A percentile compares a stretch with the other conserved stretches of the same genome.
These are phyloP conservation scores for Phaeosphaeriaceae sp. DNA, from an alignment of 2,329 filamentous ascomycete species.

Conservation along the genomic window DNA sequence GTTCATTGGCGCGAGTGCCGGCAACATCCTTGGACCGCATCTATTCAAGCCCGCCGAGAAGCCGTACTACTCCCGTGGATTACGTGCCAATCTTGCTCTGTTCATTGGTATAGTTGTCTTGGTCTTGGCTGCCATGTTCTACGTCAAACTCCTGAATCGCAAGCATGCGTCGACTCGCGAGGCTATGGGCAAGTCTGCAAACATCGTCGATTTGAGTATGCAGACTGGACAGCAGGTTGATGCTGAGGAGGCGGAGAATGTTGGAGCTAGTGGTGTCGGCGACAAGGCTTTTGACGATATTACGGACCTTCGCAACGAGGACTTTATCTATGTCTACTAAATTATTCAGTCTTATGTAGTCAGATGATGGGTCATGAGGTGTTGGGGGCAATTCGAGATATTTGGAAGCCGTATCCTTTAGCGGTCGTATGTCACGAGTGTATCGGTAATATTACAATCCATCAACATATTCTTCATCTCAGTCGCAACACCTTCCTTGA, in stretches of 20 bases:
- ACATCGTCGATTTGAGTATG: constrained; percentile 67
- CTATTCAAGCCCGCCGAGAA: constrained; percentile 68
- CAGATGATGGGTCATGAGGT: background rate
- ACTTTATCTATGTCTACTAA: constrained; percentile 67
- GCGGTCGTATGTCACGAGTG: no score
- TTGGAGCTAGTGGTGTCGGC: constrained; percentile 37
- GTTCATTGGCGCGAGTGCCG: constrained; percentile 70
- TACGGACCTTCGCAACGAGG: constrained; percentile 68
- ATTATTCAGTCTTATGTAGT: background rate
- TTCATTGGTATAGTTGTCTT: constrained; percentile 67
- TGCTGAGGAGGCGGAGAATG: constrained; percentile 35
- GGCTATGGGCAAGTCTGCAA: constrained; percentile 65
- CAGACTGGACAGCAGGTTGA: constrained; percentile 56
- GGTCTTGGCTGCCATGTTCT: constrained; percentile 53
- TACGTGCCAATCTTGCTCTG: constrained; percentile 66
- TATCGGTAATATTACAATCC: no score
- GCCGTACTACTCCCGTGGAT: constrained; percentile 64
- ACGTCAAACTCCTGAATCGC: constrained; percentile 62
- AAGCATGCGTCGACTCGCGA: constrained; percentile 63
- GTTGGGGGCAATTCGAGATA: no score
- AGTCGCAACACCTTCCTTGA: background rate
- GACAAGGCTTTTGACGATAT: constrained; percentile 65
- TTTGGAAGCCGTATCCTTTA: no score
- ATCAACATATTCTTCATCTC: background rate
- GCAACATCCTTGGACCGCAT: constrained; percentile 71